Evolutionary conservation across 1,139 yeast genomes (phyloP).

Genomic region (Candida sojae): DNA sequence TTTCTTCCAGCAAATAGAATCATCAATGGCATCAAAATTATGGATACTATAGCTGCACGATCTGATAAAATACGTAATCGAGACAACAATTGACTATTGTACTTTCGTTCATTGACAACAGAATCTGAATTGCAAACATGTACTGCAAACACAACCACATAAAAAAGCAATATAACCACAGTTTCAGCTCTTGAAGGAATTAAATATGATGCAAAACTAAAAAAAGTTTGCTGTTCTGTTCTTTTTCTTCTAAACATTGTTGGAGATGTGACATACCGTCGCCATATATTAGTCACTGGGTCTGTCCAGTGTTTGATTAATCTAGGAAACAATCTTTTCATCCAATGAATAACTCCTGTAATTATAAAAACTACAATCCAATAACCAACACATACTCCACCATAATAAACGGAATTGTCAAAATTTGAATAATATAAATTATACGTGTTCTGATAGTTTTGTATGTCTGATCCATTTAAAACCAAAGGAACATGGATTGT

Average conservation of each 20-base stretch:
- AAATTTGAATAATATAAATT: conserved; percentile 33
- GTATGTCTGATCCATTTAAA: conserved; percentile 17
- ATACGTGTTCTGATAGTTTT: conserved; percentile 23
- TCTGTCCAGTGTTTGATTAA: conserved; percentile 22
- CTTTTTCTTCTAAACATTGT: conserved; percentile 28
- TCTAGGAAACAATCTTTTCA: conserved; percentile 27
- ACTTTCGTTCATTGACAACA: conserved; percentile 26
- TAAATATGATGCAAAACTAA: conserved; percentile 21
- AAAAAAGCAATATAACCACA: conserved; percentile 31
- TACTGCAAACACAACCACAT: conserved; percentile 43
- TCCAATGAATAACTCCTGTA: conserved; percentile 45
- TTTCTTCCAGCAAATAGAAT: conserved; percentile 63
- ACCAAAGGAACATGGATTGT: conserved; percentile 24
- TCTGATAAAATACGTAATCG: conserved; percentile 30
- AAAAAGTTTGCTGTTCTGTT: conserved; percentile 21
- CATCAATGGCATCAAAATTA: conserved; percentile 48
- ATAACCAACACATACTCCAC: conserved; percentile 48
- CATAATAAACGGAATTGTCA: conserved; percentile 44
- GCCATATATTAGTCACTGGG: conserved; percentile 23
- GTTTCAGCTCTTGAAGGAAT: conserved; percentile 32
- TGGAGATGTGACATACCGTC: conserved; percentile 33
- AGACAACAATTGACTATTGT: conserved; percentile 18
- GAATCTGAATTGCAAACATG: conserved; percentile 22
- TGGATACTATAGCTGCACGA: conserved; percentile 33
- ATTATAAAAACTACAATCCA: conserved; percentile 48